These are phyloP conservation scores for Fusarium sp. DNA, from an alignment of 2,329 filamentous ascomycete genomes.

Conservation along the genomic window DNA sequence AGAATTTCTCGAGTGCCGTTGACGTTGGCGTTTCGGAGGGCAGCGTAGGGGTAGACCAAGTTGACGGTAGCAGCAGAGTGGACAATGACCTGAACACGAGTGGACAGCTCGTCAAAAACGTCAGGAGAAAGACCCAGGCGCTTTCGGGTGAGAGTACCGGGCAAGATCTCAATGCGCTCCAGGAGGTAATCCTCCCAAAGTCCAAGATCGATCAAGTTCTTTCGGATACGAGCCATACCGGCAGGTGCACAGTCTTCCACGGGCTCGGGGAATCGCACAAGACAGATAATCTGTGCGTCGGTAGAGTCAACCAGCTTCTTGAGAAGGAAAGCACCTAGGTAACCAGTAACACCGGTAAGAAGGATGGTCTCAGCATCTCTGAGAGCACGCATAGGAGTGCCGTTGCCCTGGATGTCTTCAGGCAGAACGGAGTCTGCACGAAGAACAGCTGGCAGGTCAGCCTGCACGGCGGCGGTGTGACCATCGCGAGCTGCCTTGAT, in stretches of 20 bases:
- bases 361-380: slow-evolving; percentile 76
- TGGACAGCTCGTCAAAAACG: slow-evolving; percentile 72
- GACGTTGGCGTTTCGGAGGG: slow-evolving; percentile 78
- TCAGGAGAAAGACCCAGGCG: slow-evolving; percentile 75
- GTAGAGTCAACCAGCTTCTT: slow-evolving; percentile 75
- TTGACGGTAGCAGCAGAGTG: slow-evolving; percentile 84
- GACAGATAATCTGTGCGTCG: slow-evolving; percentile 75
- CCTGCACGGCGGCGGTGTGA: slow-evolving; percentile 78
- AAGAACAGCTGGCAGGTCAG: slow-evolving; percentile 76
- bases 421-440: slow-evolving; percentile 74
- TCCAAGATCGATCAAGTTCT: slow-evolving; percentile 81
- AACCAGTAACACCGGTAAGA: slow-evolving; percentile 80
- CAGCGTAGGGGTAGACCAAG: slow-evolving; percentile 83
- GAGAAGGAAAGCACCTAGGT: slow-evolving; percentile 79
- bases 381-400: slow-evolving; percentile 66
- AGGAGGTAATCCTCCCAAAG: slow-evolving; percentile 82
- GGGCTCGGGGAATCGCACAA: slow-evolving; percentile 78
- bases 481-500: slow-evolving; percentile 78
- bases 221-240: slow-evolving; percentile 77
- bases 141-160: slow-evolving; percentile 76
- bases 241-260: slow-evolving; percentile 71
- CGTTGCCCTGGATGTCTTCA: slow-evolving; percentile 72
- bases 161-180: slow-evolving; percentile 80
- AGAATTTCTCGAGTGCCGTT: slow-evolving; percentile 82
- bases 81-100: slow-evolving; percentile 76